Conservation (phyloP, 805 yeast species). For the Myxozyma monticola region DNA sequence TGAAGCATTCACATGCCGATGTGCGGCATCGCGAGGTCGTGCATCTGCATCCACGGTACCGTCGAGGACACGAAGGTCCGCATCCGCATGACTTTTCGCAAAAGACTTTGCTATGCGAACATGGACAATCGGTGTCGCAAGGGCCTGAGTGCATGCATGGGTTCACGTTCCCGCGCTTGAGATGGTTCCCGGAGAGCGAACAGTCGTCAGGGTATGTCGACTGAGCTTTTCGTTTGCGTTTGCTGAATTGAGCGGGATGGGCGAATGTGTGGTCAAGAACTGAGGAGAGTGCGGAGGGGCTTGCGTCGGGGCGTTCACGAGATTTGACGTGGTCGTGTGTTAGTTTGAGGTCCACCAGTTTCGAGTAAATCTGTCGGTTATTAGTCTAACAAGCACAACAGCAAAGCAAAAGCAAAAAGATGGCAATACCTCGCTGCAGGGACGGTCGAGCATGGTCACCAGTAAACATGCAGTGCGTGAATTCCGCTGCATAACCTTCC, state of each 20-base stretch:
- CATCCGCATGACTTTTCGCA: constrained; percentile 29
- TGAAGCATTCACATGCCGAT: constrained; percentile 25
- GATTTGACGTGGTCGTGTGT: constrained; percentile 1
- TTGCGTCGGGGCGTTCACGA: background rate
- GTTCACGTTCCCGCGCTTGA: constrained; percentile 21
- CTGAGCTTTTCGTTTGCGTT: constrained; percentile 26
- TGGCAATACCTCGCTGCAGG: constrained; percentile 21
- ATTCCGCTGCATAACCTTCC: constrained; percentile 14
- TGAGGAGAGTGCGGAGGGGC: background rate
- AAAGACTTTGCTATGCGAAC: constrained; percentile 19
- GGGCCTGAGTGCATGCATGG: constrained; percentile 29
- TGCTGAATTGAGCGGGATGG: background rate
- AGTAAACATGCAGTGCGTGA: constrained; percentile 20
- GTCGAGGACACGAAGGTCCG: constrained; percentile 18
- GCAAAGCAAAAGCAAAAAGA: background rate
- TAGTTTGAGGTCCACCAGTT: constrained; percentile 13
- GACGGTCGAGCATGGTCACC: constrained; percentile 12
- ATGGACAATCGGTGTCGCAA: constrained; percentile 24
- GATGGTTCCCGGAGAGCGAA: constrained; percentile 26
- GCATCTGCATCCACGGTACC: constrained; percentile 27
- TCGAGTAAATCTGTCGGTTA: constrained; percentile 11
- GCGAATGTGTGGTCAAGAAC: background rate
- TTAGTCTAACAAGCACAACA: background rate
- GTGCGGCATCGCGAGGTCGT: constrained; percentile 27
- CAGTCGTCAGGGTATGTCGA: constrained; percentile 25